Conservation (phyloP, 768 basidiomycete species). For the Amanita fuliginea region DNA sequence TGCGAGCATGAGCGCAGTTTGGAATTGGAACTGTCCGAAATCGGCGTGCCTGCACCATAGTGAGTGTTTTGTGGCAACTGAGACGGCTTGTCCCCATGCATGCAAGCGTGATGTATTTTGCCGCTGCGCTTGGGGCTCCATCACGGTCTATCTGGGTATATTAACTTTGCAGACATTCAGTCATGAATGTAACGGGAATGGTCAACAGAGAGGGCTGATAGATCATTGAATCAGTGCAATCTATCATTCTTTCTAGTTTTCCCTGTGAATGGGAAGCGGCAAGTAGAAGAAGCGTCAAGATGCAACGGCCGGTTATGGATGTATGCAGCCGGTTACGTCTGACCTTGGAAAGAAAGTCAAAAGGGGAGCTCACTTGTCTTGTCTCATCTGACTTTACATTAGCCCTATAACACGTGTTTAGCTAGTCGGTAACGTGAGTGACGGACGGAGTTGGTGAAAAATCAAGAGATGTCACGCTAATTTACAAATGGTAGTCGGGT, state of each 20-base stretch:
- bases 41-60: neutral
- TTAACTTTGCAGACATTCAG: neutral
- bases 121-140: neutral
- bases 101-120: neutral
- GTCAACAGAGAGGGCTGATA: neutral
- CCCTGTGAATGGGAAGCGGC: slow-evolving; percentile 2
- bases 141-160: neutral
- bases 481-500: slow-evolving; percentile 4
- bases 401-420: neutral
- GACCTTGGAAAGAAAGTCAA: neutral
- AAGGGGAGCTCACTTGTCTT: neutral
- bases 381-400: slow-evolving; percentile 1
- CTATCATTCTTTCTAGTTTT: neutral
- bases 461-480: neutral
- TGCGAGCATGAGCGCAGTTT: too few species aligned
- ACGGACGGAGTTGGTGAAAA: neutral
- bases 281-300: neutral
- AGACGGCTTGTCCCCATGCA: slow-evolving; percentile 1
- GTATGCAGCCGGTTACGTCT: neutral
- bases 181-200: slow-evolving; percentile 3
- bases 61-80: neutral
- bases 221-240: too few species aligned
- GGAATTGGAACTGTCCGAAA: neutral
- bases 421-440: neutral
- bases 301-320: neutral